Base-by-base conservation (phyloP, 1,284 basidiomycete genomes). In the Naganishia liquefaciens region DNA sequence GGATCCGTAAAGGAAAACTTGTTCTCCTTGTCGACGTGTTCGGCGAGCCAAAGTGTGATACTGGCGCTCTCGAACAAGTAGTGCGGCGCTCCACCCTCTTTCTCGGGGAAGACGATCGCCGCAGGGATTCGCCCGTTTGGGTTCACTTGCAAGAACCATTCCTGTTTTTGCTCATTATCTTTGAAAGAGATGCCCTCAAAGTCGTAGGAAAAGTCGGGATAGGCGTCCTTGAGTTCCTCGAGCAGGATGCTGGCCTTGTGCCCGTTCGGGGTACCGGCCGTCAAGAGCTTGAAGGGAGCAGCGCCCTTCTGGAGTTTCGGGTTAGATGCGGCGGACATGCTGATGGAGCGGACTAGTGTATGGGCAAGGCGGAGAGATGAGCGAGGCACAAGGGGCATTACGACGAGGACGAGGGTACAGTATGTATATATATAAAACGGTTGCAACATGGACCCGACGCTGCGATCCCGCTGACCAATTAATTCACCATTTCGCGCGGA, bases 61-160 rank as follows among this genome's bases (percentile, higher is more conserved):
- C 85, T 85, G 33, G 84, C 83, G 2, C 84, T 84, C 77, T 90
- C 88, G 66, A 87, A 88, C n/a, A 89, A 82, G 5, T 80, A 73
- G 69, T 86, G 86, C 64, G 85, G 77, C 58, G 80, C 77, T 33
- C 83, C 79, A 19, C 76, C 75, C 61, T 81, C 80, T 72, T 87
- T 85, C 44, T 84, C 75, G 54, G 74, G 75, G 63, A 76, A 76
- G 17, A 62, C 55, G 17, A 55, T 64, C 39, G 86, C 74, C 4
- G 82, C 82, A 3, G 86, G 86, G 60, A 88, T 87, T 33, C 85
- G 80, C 1, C 86, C 87, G 74, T 84, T 88, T 40, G 82, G 87
- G 74, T 88, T 88, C 71, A 88, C 68, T 63, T 72, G 72, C 66
- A 87, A 77, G 76, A 84, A 88, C 84, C 84, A 87, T 11, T 82